Evolutionary conservation across 139 green algal genomes (phyloP).

Genomic region (Chlamydomonas asymmetrica): DNA sequence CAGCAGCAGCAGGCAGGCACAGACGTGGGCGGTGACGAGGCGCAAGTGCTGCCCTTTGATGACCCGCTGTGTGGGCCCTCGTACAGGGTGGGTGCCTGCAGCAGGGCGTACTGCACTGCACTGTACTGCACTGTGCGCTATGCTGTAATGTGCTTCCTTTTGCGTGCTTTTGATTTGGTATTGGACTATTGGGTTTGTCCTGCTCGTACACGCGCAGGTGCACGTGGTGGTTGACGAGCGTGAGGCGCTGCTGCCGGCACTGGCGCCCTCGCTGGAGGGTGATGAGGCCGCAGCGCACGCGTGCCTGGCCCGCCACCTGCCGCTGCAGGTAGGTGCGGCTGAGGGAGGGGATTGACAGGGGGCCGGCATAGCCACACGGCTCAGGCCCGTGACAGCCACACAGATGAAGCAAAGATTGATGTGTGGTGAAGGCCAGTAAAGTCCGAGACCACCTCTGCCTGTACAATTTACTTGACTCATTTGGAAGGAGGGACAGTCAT

Average conservation of each 20-base stretch:
- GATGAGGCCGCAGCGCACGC: slow-evolving; percentile 18
- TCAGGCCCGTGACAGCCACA: too few species aligned
- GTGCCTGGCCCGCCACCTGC: slow-evolving; percentile 11
- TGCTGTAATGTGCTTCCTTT: not conserved
- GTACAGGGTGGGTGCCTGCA: too few species aligned
- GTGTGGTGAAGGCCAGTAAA: too few species aligned
- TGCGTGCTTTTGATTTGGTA: too few species aligned
- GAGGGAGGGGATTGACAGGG: too few species aligned
- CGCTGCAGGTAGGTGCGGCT: slow-evolving; percentile 3
- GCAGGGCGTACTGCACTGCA: not conserved
- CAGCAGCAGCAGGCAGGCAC: not conserved
- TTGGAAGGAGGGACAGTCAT: too few species aligned
- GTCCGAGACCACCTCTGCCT: too few species aligned
- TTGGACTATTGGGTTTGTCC: too few species aligned
- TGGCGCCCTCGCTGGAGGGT: slow-evolving; percentile 27
- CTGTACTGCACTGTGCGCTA: not conserved
- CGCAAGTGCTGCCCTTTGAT: slow-evolving; percentile 14
- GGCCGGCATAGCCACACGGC: too few species aligned
- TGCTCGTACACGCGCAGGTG: slow-evolving; percentile 16
- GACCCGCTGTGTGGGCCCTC: too few species aligned
- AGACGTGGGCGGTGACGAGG: not conserved
- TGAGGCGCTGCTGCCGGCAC: slow-evolving; percentile 24
- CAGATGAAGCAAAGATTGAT: too few species aligned
- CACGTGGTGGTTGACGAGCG: slow-evolving; percentile 16
- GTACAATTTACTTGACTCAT: too few species aligned